phyloP scores from a whole-genome alignment of 2,329 filamentous ascomycete genomes.

The Leptographium galeiforme region DNA sequence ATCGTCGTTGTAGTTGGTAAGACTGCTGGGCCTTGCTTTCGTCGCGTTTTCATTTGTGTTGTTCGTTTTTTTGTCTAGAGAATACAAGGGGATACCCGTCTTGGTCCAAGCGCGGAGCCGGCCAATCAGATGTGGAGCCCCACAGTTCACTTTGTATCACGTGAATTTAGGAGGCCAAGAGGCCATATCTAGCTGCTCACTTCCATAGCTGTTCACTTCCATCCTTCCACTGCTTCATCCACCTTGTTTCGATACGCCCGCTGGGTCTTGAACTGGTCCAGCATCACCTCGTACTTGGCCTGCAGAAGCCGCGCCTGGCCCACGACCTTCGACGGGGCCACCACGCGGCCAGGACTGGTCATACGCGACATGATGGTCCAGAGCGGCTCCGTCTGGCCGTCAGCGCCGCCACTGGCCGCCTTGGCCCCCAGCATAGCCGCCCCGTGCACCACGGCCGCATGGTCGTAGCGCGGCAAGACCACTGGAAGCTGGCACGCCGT shows the following conservation, averaged over 20 bases:
- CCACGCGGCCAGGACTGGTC: constrained; percentile 81
- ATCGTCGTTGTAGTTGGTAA: neutral
- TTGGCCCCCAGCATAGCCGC: constrained; percentile 97
- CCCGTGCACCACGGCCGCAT: constrained; percentile 93
- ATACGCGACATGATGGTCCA: constrained; percentile 98
- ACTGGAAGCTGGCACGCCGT: constrained; percentile 88
- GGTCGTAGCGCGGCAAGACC: constrained; percentile 82
- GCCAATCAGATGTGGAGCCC: neutral
- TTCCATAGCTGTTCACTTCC: constrained; percentile 8
- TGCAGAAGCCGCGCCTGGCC: constrained; percentile 68
- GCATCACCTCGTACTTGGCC: constrained; percentile 89
- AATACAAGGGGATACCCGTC: neutral
- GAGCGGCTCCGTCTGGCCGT: constrained; percentile 70
- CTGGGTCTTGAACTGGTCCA: constrained; percentile 82
- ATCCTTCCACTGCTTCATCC: constrained; percentile 43
- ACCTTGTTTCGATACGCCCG: constrained; percentile 68
- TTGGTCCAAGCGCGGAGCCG: neutral
- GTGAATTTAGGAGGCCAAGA: neutral
- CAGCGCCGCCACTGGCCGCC: constrained; percentile 69
- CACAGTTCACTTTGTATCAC: neutral
- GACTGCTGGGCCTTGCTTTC: neutral
- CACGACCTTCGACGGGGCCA: constrained; percentile 58
- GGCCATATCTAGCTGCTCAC: neutral
- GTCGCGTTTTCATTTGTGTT: constrained; percentile 1
- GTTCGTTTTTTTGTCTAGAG: neutral